Evolutionary conservation across 192 early-diverging fungal species (phyloP), one percentile per base, ranked within the genome.

Genomic region (Coemansia sp.): DNA sequence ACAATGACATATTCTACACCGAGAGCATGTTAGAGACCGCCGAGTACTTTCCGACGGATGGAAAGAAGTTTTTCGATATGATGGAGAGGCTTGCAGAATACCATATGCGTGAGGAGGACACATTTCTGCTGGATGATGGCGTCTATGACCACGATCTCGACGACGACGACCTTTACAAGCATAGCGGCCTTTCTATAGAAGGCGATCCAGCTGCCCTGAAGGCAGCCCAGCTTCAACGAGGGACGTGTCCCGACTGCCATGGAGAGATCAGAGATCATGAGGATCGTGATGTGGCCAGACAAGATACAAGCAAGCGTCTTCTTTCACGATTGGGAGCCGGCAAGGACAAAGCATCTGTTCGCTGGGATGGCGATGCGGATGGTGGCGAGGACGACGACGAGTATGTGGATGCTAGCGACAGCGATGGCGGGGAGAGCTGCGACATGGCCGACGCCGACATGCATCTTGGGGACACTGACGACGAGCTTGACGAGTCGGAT

Each of bases 51-150:
- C 79, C 79, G 53, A 95, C 94, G 44, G 95, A 98, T 74, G 93
- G 96, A 25, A 91, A 90, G 72, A 97, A 96, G 79, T 97, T 98
- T 70, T 85, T 98, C 50, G 94, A 98, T 68, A 89, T 96, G 84
- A 97, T 98, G 96, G 96, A 97, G 75, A 90, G 90, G 19, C 80
- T 98, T 14, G 94, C 96, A 14, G 94, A 95, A 69, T 88, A 92
- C 54, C 91, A 92, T 53, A 91, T 96, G 77, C 91, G 92, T 42
- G 88, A 90, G 17, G 88, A 89, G 60, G 92, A 91, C 59, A 87
- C 86, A 55, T 43, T 80, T 63, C 41, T 69, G 41, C 55, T 69
- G 37, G 74, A 76, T 25, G 75, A 82, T 25, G 65, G 68, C 12
- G 74, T 81, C 22, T 79, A 84, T 69, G 85, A 85, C 17, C 79